Evolutionary conservation across 2,329 filamentous ascomycete genomes (phyloP).

Genomic region (Celoporthe dispersa): DNA sequence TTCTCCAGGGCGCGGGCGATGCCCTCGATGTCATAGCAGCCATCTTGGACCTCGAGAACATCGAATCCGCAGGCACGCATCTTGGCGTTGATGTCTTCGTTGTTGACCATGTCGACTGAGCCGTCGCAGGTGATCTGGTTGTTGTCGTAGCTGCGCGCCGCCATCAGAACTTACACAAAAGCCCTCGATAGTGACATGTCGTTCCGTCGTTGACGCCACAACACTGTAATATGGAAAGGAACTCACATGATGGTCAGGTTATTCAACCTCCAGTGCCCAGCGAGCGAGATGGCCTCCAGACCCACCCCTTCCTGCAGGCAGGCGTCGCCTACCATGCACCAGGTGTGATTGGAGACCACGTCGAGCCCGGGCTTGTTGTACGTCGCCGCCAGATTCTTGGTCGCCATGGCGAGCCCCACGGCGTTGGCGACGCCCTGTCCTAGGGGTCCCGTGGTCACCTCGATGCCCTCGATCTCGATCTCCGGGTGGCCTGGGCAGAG

Average conservation of each 20-base stretch:
- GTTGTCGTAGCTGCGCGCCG: conserved; percentile 51
- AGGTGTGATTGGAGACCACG: conserved; percentile 54
- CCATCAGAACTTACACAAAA: conserved; percentile 2
- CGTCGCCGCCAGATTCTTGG: conserved; percentile 54
- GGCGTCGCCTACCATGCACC: conserved; percentile 59
- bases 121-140: conserved; percentile 63
- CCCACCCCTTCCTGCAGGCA: conserved; percentile 61
- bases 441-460: conserved; percentile 61
- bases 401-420: conserved; percentile 59
- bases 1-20: conserved; percentile 50
- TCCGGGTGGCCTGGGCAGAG: conserved; percentile 59
- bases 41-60: conserved; percentile 55
- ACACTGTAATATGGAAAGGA: not conserved
- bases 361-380: conserved; percentile 55
- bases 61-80: conserved; percentile 59
- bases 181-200: too few relatives aligned
- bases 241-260: conserved; percentile 54
- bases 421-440: conserved; percentile 62
- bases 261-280: conserved; percentile 54
- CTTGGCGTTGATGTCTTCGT: conserved; percentile 59
- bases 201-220: too few relatives aligned
- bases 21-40: conserved; percentile 50
- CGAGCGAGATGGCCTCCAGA: conserved; percentile 57
- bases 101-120: conserved; percentile 55
- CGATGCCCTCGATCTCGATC: conserved; percentile 58